Evolutionary conservation across 2,329 filamentous ascomycete genomes (phyloP).

Genomic region (Shiraia bambusicola): DNA sequence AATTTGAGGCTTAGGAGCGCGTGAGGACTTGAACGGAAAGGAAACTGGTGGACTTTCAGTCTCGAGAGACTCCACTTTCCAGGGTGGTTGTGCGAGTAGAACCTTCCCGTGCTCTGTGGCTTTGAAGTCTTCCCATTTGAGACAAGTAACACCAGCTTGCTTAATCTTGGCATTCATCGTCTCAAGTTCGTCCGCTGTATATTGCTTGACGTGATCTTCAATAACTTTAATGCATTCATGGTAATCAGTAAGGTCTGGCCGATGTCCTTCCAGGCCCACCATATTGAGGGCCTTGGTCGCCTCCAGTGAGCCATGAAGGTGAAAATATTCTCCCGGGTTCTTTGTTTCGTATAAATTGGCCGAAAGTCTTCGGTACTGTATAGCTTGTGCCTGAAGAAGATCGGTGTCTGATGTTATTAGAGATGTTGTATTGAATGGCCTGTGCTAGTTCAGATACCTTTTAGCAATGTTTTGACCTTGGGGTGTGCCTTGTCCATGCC

Average conservation of each 20-base stretch:
- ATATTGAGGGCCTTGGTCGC: slow-evolving; percentile 69
- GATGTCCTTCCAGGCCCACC: slow-evolving; percentile 65
- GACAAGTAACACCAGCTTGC: slow-evolving; percentile 47
- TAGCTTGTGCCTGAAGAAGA: slow-evolving; percentile 68
- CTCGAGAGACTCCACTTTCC: slow-evolving; percentile 55
- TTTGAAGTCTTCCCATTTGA: slow-evolving; percentile 47
- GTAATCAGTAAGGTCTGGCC: slow-evolving; percentile 58
- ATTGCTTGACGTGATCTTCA: slow-evolving; percentile 46
- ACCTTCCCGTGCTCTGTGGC: slow-evolving; percentile 45
- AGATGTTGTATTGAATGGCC: slow-evolving; percentile 7
- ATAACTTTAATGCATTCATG: slow-evolving; percentile 46
- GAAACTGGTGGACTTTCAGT: slow-evolving; percentile 52
- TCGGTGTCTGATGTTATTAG: slow-evolving; percentile 63
- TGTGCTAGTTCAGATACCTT: slow-evolving; percentile 31
- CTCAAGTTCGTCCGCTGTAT: slow-evolving; percentile 44
- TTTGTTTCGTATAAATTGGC: slow-evolving; percentile 72
- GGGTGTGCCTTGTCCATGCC: slow-evolving; percentile 49
- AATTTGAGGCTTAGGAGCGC: slow-evolving; percentile 36
- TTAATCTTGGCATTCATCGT: slow-evolving; percentile 45
- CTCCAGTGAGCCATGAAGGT: slow-evolving; percentile 74
- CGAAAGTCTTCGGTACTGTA: slow-evolving; percentile 69
- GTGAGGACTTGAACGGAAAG: slow-evolving; percentile 48
- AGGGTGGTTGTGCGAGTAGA: slow-evolving; percentile 47
- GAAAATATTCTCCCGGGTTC: slow-evolving; percentile 67
- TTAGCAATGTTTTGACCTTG: slow-evolving; percentile 51